Conservation (phyloP, 1,284 basidiomycete species). For the Puccinia triticina region DNA sequence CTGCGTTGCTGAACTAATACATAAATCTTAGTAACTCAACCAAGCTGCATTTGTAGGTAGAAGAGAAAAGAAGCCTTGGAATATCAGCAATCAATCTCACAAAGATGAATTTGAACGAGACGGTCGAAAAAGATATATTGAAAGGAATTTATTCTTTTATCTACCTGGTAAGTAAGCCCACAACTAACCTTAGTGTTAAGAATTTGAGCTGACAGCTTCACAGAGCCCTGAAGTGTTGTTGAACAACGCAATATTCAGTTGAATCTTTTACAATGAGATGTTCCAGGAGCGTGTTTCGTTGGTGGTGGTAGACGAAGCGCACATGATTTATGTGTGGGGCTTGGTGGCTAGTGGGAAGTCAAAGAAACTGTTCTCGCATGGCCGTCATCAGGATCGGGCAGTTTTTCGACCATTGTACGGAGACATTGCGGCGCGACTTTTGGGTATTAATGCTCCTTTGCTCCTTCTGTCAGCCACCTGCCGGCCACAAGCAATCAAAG, state of each 20-base stretch:
- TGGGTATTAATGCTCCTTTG: too few relatives aligned
- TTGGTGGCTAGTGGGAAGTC: too few relatives aligned
- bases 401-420: too few relatives aligned
- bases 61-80: background rate
- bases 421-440: too few relatives aligned
- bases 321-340: too few relatives aligned
- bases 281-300: background rate
- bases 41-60: background rate
- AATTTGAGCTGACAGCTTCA: too few relatives aligned
- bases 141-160: too few relatives aligned
- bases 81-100: background rate
- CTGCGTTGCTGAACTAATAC: background rate
- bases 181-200: background rate
- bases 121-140: background rate
- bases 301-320: background rate
- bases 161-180: background rate
- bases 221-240: constrained; percentile 14
- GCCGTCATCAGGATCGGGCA: too few relatives aligned
- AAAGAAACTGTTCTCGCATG: background rate
- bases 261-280: background rate
- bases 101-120: too few relatives aligned
- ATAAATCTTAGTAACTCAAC: background rate
- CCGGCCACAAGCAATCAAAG: too few relatives aligned
- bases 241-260: background rate
- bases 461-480: too few relatives aligned